Percentiles rank a stretch among this genome's conserved stretches.
phyloP scores from a whole-genome alignment of 169 alveolate species.

The Eimeria maxima region DNA sequence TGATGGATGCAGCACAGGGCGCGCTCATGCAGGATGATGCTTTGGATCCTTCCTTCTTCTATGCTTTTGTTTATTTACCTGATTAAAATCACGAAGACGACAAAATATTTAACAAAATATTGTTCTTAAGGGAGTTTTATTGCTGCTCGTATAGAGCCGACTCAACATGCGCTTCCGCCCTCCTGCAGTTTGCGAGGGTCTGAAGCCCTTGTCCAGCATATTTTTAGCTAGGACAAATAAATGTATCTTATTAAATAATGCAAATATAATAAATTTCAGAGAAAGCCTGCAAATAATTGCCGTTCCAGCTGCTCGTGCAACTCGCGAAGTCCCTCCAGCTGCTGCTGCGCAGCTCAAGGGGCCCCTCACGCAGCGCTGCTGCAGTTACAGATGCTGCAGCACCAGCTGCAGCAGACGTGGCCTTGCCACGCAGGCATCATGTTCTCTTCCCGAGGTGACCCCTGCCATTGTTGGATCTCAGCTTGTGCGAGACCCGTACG shows the following conservation, averaged over 20 bases:
- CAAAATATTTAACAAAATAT: not conserved
- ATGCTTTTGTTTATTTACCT: not conserved
- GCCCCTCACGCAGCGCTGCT: not conserved
- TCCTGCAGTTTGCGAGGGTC: not conserved
- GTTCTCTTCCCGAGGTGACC: constrained; percentile 17
- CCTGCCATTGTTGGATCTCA: constrained; percentile 8
- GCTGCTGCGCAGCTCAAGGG: not conserved
- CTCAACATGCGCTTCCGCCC: not conserved
- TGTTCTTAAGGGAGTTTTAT: not conserved
- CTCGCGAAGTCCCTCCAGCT: constrained; percentile 10
- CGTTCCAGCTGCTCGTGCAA: not conserved
- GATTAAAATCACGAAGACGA: not conserved
- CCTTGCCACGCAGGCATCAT: not conserved
- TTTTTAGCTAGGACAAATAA: not conserved
- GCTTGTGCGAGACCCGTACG: constrained; percentile 50
- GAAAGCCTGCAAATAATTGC: too few species aligned
- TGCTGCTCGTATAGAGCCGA: not conserved
- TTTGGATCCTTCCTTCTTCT: not conserved
- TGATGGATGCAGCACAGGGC: not conserved
- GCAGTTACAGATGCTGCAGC: not conserved
- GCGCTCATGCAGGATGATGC: not conserved
- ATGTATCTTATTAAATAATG: not conserved
- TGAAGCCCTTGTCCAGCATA: not conserved
- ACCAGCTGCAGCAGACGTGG: constrained; percentile 4
- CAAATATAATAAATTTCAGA: not conserved